Conservation (phyloP, 495 filamentous ascomycete species). For the Melanomma pulvis-pyrius region DNA sequence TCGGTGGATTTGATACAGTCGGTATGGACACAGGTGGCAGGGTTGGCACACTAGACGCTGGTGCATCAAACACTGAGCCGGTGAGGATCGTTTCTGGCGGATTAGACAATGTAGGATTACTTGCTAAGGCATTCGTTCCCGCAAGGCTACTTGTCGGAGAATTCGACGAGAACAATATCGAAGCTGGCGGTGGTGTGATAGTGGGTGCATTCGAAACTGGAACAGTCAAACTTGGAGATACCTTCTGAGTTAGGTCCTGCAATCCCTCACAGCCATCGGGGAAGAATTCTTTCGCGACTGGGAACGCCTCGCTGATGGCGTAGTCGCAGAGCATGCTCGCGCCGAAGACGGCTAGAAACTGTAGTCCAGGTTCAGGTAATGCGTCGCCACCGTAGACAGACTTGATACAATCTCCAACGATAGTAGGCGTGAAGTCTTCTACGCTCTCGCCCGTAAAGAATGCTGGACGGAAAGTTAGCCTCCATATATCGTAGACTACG, state of each 20-base stretch:
- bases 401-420: slow-evolving; percentile 27
- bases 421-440: slow-evolving; percentile 10
- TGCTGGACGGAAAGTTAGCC: neutral
- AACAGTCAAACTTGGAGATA: slow-evolving; percentile 17
- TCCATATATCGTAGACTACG: too few relatives aligned
- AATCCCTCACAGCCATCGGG: slow-evolving; percentile 24
- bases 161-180: neutral
- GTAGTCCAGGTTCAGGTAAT: slow-evolving; percentile 11
- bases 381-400: slow-evolving; percentile 24
- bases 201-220: slow-evolving; percentile 1
- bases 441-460: slow-evolving; percentile 20
- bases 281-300: slow-evolving; percentile 25
- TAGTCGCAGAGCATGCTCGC: slow-evolving; percentile 33
- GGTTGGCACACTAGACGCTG: too few relatives aligned
- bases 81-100: neutral
- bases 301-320: slow-evolving; percentile 20
- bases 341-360: slow-evolving; percentile 29
- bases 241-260: slow-evolving; percentile 16
- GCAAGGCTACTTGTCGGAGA: neutral
- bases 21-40: too few relatives aligned
- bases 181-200: neutral
- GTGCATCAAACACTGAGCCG: neutral
- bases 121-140: neutral
- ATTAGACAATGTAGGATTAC: neutral
- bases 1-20: neutral